Conservation (phyloP, 208 protist genomes). For the Vickermania spadyakhi region DNA sequence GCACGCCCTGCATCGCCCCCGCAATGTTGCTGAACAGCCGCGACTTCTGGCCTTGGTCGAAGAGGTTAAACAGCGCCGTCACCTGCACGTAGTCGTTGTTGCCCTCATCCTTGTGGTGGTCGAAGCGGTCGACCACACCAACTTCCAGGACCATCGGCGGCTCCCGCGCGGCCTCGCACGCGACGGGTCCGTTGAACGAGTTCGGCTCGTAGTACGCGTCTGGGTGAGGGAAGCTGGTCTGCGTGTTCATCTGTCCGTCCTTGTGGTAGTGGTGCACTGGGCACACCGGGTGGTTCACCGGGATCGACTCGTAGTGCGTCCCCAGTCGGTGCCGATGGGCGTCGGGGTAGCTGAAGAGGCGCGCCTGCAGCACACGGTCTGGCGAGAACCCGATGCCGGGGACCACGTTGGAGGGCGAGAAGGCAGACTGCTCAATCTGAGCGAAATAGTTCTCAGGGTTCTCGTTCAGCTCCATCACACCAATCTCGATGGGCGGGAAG, state of each 20-base stretch:
- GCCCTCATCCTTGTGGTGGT: conserved; percentile 5
- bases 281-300: conserved; percentile 39
- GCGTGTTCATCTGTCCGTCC: conserved; percentile 31
- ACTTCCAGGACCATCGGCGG: conserved; percentile 1
- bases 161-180: not conserved
- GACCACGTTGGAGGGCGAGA: conserved; percentile 45
- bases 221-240: conserved; percentile 23
- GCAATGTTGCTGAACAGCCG: conserved; percentile 9
- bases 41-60: not conserved
- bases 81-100: conserved; percentile 6
- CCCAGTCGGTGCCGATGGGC: conserved; percentile 71
- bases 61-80: conserved; percentile 6
- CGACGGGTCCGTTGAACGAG: conserved; percentile 9
- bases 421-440: conserved; percentile 75
- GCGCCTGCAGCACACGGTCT: conserved; percentile 67
- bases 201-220: conserved; percentile 56
- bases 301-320: conserved; percentile 51
- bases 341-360: conserved; percentile 68
- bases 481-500: conserved; percentile 49
- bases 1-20: not conserved
- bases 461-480: conserved; percentile 61
- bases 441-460: conserved; percentile 85
- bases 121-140: not conserved
- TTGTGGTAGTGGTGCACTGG: conserved; percentile 30
- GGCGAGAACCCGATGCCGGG: conserved; percentile 64